These are phyloP conservation scores for Suillus decipiens DNA, from an alignment of 768 basidiomycete genomes.

Conservation along the genomic window DNA sequence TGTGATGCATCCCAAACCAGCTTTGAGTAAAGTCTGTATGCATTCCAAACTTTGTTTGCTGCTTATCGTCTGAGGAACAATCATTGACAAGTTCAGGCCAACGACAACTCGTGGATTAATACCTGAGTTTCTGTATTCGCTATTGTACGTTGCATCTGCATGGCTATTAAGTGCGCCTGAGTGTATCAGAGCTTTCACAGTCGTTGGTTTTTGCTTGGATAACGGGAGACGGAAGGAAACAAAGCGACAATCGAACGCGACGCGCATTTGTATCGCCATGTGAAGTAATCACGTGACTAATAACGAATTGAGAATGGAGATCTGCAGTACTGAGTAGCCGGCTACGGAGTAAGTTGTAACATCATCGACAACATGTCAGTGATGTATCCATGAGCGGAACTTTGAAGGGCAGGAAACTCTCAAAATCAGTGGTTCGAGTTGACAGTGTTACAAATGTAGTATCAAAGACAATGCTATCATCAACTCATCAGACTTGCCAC, in stretches of 20 bases:
- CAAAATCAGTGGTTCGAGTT: conserved; percentile 1
- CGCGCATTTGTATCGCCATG: conserved; percentile 17
- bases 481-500: neutral
- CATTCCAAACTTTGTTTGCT: conserved; percentile 65
- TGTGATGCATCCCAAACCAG: conserved; percentile 75
- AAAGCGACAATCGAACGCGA: conserved; percentile 17
- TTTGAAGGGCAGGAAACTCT: neutral
- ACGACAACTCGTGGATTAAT: neutral
- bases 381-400: conserved; percentile 20
- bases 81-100: conserved; percentile 10
- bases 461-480: neutral
- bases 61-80: conserved; percentile 43
- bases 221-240: neutral
- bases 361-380: neutral
- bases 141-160: conserved; percentile 28
- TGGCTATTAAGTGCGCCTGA: neutral
- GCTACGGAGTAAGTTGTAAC: neutral
- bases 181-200: neutral
- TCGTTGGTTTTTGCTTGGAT: neutral
- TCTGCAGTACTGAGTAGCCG: neutral
- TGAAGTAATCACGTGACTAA: conserved; percentile 23
- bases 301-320: neutral
- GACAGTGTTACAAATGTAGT: conserved; percentile 12
- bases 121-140: conserved; percentile 30
- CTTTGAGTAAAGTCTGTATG: conserved; percentile 70